A percentile compares a stretch with the other conserved stretches of the same genome.
These are phyloP conservation scores for Exophiala aquamarina DNA, from an alignment of 2,329 filamentous ascomycete genomes.

Conservation along the genomic window DNA sequence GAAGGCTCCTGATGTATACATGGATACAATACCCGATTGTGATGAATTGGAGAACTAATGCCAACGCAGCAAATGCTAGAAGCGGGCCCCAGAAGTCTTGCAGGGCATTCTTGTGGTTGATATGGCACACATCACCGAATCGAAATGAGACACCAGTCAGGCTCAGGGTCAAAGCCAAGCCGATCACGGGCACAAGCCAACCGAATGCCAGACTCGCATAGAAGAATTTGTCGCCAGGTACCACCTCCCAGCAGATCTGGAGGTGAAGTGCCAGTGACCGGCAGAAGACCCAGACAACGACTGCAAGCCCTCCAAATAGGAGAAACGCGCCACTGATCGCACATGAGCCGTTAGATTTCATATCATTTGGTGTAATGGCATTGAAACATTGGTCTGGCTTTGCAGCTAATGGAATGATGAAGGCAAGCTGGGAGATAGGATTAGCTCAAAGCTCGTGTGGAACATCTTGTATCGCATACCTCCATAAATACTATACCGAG, in stretches of 20 bases:
- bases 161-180: slow-evolving; percentile 72
- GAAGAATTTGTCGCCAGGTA: slow-evolving; percentile 87
- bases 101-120: slow-evolving; percentile 84
- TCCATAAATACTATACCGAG: slow-evolving; percentile 75
- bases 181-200: slow-evolving; percentile 78
- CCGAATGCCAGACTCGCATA: slow-evolving; percentile 76
- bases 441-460: slow-evolving; percentile 15
- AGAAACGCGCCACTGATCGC: slow-evolving; percentile 86
- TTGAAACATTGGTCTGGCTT: slow-evolving; percentile 82
- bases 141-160: slow-evolving; percentile 92
- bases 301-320: slow-evolving; percentile 80
- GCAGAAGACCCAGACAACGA: slow-evolving; percentile 87
- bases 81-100: slow-evolving; percentile 89
- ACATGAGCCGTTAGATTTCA: slow-evolving; percentile 78
- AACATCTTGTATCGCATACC: slow-evolving; percentile 52
- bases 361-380: slow-evolving; percentile 87
- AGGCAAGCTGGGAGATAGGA: slow-evolving; percentile 64
- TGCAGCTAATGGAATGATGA: slow-evolving; percentile 81
- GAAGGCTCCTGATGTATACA: slow-evolving; percentile 83
- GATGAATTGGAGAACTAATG: slow-evolving; percentile 76
- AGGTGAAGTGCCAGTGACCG: slow-evolving; percentile 89
- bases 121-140: slow-evolving; percentile 88
- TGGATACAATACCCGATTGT: slow-evolving; percentile 93
- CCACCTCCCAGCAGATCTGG: slow-evolving; percentile 96
- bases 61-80: slow-evolving; percentile 72